Percentiles rank a stretch among this genome's conserved stretches.
Evolutionary conservation across 2,329 filamentous ascomycete genomes (phyloP).

Genomic region (Claviceps digitariae): DNA sequence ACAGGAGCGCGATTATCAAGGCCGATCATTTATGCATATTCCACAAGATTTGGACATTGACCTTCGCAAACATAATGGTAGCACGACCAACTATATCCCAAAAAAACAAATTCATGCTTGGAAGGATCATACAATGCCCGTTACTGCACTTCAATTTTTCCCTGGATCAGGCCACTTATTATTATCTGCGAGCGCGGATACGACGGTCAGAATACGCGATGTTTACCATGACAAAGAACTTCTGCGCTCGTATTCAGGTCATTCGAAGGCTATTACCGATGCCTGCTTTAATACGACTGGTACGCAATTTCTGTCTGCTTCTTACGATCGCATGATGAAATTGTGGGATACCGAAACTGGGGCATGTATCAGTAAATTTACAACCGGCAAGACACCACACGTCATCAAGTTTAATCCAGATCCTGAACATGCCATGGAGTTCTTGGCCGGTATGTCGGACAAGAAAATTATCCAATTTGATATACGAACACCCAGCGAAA

Average conservation of each 20-base stretch:
- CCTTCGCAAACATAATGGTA: conserved; percentile 66
- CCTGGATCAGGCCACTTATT: conserved; percentile 77
- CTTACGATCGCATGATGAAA: conserved; percentile 93
- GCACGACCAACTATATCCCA: conserved; percentile 78
- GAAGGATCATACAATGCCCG: conserved; percentile 70
- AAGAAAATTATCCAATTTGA: conserved; percentile 99
- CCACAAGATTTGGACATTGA: conserved; percentile 83
- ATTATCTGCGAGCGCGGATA: conserved; percentile 79
- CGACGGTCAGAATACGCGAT: conserved; percentile 88
- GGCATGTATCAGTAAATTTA: conserved; percentile 74
- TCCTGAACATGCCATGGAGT: conserved; percentile 66
- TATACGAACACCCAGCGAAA: conserved; percentile 58
- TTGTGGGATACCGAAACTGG: conserved; percentile 97
- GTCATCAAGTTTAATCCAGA: conserved; percentile 88
- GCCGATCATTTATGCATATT: conserved; percentile 93
- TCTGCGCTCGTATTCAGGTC: conserved; percentile 80
- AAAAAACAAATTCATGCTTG: conserved; percentile 89
- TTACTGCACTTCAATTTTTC: conserved; percentile 84
- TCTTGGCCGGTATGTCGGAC: conserved; percentile 92
- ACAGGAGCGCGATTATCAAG: conserved; percentile 81
- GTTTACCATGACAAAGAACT: conserved; percentile 82
- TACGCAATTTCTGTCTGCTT: conserved; percentile 76
- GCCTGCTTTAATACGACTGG: conserved; percentile 75
- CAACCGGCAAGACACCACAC: conserved; percentile 88
- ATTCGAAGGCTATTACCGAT: conserved; percentile 81